Evolutionary conservation across 2,329 filamentous ascomycete genomes (phyloP).

Genomic region (Apiospora malaysiana): DNA sequence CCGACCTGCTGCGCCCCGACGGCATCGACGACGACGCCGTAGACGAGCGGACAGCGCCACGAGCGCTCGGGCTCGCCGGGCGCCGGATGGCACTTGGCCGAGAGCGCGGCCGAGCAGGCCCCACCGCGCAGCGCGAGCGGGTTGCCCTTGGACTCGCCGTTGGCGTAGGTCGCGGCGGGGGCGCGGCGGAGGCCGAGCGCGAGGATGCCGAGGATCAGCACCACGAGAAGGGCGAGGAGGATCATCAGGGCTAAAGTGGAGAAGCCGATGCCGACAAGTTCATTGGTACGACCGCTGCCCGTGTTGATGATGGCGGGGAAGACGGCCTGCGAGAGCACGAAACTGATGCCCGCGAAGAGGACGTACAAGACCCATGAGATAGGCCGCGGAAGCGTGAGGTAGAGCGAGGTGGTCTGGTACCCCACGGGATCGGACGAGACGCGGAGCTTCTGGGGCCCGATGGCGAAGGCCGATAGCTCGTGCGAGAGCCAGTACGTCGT

Average conservation of each 20-base stretch:
- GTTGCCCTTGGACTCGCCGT: conserved; percentile 48
- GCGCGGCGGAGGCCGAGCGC: conserved; percentile 49
- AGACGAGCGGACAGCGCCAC: conserved; percentile 48
- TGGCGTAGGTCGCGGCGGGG: conserved; percentile 41
- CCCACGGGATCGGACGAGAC: conserved; percentile 51
- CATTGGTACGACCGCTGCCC: conserved; percentile 22
- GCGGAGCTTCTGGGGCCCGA: conserved; percentile 46
- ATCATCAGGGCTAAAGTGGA: conserved; percentile 50
- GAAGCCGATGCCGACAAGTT: conserved; percentile 46
- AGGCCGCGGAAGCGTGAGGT: conserved; percentile 55
- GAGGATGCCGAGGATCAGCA: conserved; percentile 42
- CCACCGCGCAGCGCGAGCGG: conserved; percentile 55
- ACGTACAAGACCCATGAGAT: conserved; percentile 51
- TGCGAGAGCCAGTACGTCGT: conserved; percentile 56
- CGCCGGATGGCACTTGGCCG: conserved; percentile 52
- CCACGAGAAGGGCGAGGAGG: conserved; percentile 47
- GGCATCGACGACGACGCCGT: conserved; percentile 52
- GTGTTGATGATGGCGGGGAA: conserved; percentile 40
- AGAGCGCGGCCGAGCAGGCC: conserved; percentile 58
- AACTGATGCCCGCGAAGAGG: conserved; percentile 50
- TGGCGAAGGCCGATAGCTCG: conserved; percentile 53
- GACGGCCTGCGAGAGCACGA: conserved; percentile 53
- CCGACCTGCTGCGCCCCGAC: conserved; percentile 44
- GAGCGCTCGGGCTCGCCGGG: conserved; percentile 32
- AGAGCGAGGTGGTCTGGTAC: conserved; percentile 53